These are phyloP conservation scores for Penicillium sp. DNA, from an alignment of 2,329 filamentous ascomycete species.

Conservation along the genomic window DNA sequence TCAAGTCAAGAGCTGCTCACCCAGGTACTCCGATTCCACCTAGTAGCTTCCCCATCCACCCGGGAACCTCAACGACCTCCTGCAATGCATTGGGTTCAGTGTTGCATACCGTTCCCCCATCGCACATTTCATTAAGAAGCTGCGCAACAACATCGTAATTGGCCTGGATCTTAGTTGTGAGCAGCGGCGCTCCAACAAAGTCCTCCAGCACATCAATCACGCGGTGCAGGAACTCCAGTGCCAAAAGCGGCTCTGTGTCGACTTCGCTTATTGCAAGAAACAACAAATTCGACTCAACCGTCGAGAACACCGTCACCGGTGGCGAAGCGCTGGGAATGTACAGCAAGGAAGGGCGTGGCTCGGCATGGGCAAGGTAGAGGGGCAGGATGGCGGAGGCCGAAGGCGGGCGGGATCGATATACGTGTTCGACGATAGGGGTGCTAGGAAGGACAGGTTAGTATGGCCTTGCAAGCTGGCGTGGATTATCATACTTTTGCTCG, in stretches of 20 bases:
- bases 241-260: conserved; percentile 84
- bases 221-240: conserved; percentile 91
- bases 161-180: conserved; percentile 80
- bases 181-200: conserved; percentile 82
- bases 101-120: conserved; percentile 82
- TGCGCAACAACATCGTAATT: conserved; percentile 94
- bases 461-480: not conserved
- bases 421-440: conserved; percentile 80
- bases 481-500: conserved; percentile 73
- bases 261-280: conserved; percentile 80
- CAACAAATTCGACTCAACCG: conserved; percentile 81
- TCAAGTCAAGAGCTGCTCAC: conserved; percentile 43
- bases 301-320: conserved; percentile 82
- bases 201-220: conserved; percentile 91
- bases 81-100: conserved; percentile 91
- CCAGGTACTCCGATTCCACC: conserved; percentile 82
- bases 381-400: conserved; percentile 73
- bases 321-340: conserved; percentile 80
- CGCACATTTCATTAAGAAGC: conserved; percentile 92
- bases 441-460: conserved; percentile 48
- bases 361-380: conserved; percentile 78
- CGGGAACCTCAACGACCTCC: conserved; percentile 88
- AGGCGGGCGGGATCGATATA: conserved; percentile 78
- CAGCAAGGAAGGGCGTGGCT: conserved; percentile 79
- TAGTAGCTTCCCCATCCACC: conserved; percentile 82